Evolutionary conservation across 345 rosid species (phyloP).

Genomic region (Carallia brachiata): DNA sequence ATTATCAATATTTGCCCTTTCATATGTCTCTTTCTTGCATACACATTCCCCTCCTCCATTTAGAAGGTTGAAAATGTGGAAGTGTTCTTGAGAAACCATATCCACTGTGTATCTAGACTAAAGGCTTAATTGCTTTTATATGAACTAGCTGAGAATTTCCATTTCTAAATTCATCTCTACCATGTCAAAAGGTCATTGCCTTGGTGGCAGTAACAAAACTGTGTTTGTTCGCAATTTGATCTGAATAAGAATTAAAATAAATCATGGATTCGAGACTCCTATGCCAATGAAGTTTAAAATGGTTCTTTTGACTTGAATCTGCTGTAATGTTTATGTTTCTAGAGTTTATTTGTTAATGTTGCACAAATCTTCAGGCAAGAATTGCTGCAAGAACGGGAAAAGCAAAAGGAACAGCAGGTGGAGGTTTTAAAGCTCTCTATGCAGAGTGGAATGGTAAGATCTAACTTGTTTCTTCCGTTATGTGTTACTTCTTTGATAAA

Average conservation of each 20-base stretch:
- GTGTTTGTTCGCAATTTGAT: neutral
- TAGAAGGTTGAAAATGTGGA: neutral
- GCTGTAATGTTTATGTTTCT: neutral
- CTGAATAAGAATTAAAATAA: neutral
- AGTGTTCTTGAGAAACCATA: neutral
- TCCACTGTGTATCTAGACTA: too few species aligned
- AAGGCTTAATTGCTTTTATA: too few species aligned
- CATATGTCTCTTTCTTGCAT: too few species aligned
- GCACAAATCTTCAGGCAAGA: conserved; percentile 54
- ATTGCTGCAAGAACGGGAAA: conserved; percentile 70
- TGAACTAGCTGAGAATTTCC: too few species aligned
- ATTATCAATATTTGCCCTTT: too few species aligned
- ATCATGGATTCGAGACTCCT: neutral
- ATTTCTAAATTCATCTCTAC: too few species aligned
- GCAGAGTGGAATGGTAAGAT: conserved; percentile 97
- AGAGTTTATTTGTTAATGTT: neutral
- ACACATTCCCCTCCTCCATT: too few species aligned
- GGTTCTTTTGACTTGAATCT: neutral
- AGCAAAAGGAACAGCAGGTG: conserved; percentile 84
- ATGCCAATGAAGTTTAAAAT: neutral
- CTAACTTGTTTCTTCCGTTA: neutral
- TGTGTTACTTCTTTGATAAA: neutral
- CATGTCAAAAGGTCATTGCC: too few species aligned
- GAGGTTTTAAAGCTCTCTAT: conserved; percentile 66
- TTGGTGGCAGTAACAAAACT: too few species aligned